These are phyloP conservation scores for Umbellularia californica DNA, from an alignment of 164 flowering plant species.

Conservation along the genomic window DNA sequence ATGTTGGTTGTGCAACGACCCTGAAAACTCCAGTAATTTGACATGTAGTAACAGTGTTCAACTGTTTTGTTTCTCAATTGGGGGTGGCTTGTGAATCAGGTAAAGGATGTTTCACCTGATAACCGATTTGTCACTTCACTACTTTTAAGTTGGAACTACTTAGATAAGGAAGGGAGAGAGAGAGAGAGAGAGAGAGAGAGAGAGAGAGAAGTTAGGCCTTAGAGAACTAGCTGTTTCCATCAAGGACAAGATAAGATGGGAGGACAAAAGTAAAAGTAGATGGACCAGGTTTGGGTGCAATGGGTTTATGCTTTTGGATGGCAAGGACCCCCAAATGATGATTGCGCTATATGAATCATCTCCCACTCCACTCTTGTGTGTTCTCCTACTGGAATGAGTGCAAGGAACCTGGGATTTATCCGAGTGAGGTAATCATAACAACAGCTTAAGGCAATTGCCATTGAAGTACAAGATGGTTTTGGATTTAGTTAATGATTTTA, in stretches of 20 bases:
- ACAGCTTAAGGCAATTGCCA: conserved; percentile 2
- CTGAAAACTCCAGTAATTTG: no score
- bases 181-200: neutral
- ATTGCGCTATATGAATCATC: neutral
- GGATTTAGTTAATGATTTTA: neutral
- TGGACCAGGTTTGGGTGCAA: conserved; percentile 2
- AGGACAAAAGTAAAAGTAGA: neutral
- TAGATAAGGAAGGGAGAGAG: neutral
- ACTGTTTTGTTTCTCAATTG: neutral
- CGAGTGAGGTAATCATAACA: neutral
- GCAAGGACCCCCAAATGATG: conserved; percentile 1
- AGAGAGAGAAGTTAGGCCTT: neutral
- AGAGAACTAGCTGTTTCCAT: neutral
- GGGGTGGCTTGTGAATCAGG: conserved; percentile 1
- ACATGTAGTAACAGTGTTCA: neutral
- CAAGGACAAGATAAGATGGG: conserved; percentile 2
- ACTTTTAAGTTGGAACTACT: neutral
- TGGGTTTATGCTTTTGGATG: neutral
- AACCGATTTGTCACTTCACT: neutral
- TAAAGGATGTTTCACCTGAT: neutral
- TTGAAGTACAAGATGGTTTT: conserved; percentile 1
- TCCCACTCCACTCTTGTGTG: neutral
- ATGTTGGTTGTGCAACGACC: no score
- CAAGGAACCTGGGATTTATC: conserved; percentile 1
- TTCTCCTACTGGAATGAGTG: conserved; percentile 1